Percentiles rank a stretch among this genome's conserved stretches.
Evolutionary conservation across 305 asterid genomes (phyloP).

Genomic region (Fraxinus ornus): DNA sequence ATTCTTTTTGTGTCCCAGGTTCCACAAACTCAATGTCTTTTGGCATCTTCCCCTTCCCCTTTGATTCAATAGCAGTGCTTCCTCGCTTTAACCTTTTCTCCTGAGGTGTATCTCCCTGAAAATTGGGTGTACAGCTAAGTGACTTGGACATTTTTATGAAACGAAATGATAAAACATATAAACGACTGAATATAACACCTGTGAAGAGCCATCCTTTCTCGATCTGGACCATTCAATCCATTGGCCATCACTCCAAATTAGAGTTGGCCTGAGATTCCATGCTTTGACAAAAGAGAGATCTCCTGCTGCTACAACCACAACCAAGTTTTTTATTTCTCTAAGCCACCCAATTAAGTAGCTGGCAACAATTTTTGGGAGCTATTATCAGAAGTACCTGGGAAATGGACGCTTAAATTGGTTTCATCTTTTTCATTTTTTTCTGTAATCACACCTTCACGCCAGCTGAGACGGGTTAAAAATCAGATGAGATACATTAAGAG

Average conservation of each 20-base stretch:
- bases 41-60: constrained; percentile 49
- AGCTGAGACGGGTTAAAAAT: constrained; percentile 41
- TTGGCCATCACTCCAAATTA: constrained; percentile 76
- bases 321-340: constrained; percentile 1
- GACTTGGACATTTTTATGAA: background rate
- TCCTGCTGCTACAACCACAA: constrained; percentile 50
- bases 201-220: constrained; percentile 41
- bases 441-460: constrained; percentile 73
- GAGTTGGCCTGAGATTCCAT: constrained; percentile 85
- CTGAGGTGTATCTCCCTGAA: constrained; percentile 83
- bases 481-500: constrained; percentile 18
- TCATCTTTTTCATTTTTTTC: constrained; percentile 58
- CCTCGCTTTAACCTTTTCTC: constrained; percentile 74
- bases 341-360: background rate
- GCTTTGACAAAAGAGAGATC: constrained; percentile 56
- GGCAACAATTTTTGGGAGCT: constrained; percentile 10
- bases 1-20: constrained; percentile 42
- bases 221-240: constrained; percentile 79
- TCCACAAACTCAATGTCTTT: constrained; percentile 39
- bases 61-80: constrained; percentile 41
- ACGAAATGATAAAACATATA: constrained; percentile 7
- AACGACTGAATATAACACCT: constrained; percentile 40
- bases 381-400: constrained; percentile 56
- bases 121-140: constrained; percentile 24
- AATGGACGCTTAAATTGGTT: constrained; percentile 47